Evolutionary conservation across 2,329 filamentous ascomycete species (phyloP), one percentile per base, ranked within the genome.

Genomic region (Myriangium duriaei): DNA sequence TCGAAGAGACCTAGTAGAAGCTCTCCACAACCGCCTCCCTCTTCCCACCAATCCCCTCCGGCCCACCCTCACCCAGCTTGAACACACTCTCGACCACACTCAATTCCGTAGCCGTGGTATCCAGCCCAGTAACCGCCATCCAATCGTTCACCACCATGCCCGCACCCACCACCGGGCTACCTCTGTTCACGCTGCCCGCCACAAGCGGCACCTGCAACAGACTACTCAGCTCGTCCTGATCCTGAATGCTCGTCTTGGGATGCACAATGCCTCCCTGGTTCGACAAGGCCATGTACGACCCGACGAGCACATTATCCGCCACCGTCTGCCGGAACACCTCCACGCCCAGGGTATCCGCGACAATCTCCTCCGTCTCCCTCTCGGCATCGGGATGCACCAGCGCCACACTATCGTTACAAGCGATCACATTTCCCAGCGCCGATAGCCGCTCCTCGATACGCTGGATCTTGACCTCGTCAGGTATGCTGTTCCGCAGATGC

Each of bases 1-100:
- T n/a, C n/a, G n/a, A n/a, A n/a, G n/a, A n/a, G n/a, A n/a, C n/a
- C 71, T 72, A 98, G 69, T 98, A 98, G 68, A 96, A 98, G 53
- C 84, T 93, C 70, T 98, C 91, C 45, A 98, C 91, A 76, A 98
- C 93, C 48, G 86, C 91, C 61, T 96, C 88, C 74, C 95, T 96
- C 69, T 95, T 79, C 50, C 67, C 78, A 5, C 75, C 84, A 49
- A 77, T 72, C 38, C 64, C 67, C 29, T 39, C 36, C 13, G 36
- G 36, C 4, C 36, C 36, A 51, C 84, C 86, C 68, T 96, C 88
- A 46, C 87, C 87, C 32, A 98, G 69, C 53, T 86, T 76, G 71
- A 98, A 98, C 47, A 98, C 87, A 52, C 79, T 87, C 72, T 98
- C 91, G 41, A 98, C 75, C 42, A 98, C 91, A 56, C 85, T 93